These are phyloP conservation scores for Stenocarpella maydis DNA, from an alignment of 2,329 filamentous ascomycete species.

Conservation along the genomic window DNA sequence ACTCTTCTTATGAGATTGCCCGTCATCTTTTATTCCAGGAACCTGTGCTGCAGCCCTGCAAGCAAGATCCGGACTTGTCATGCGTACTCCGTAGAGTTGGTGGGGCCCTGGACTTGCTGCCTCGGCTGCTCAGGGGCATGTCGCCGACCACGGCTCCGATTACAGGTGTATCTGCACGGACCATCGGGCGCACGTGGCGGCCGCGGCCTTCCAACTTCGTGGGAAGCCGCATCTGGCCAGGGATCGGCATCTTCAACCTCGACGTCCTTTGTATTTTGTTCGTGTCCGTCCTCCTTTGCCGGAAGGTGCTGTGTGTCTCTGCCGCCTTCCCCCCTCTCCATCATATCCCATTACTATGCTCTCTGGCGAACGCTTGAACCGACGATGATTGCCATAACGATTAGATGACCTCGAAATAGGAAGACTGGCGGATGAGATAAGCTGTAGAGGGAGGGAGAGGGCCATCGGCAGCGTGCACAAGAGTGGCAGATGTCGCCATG, in stretches of 20 bases:
- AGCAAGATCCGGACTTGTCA: constrained; percentile 13
- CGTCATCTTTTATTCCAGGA: not conserved
- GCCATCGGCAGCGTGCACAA: constrained; percentile 5
- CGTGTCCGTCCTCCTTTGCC: not conserved
- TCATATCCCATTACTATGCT: not conserved
- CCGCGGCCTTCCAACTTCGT: constrained; percentile 20
- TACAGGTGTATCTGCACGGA: not conserved
- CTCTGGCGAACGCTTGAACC: not conserved
- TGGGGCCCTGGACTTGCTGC: constrained; percentile 11
- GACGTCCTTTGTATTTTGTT: constrained; percentile 15
- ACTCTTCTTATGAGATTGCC: too few relatives aligned
- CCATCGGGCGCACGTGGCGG: constrained; percentile 30
- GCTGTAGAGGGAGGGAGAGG: not conserved
- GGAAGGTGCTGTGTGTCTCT: constrained; percentile 1
- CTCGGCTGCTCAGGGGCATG: not conserved
- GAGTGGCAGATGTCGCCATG: constrained; percentile 33
- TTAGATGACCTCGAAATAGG: constrained; percentile 7
- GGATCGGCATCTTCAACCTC: constrained; percentile 18
- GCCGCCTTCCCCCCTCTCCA: not conserved
- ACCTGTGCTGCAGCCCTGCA: constrained; percentile 4
- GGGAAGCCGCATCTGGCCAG: constrained; percentile 20
- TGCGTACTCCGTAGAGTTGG: constrained; percentile 10
- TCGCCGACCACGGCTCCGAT: constrained; percentile 22
- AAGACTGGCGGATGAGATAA: not conserved
- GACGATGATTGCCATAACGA: constrained; percentile 6